Evolutionary conservation across 164 flowering plant species (phyloP).

Genomic region (Dillenia turbinata): DNA sequence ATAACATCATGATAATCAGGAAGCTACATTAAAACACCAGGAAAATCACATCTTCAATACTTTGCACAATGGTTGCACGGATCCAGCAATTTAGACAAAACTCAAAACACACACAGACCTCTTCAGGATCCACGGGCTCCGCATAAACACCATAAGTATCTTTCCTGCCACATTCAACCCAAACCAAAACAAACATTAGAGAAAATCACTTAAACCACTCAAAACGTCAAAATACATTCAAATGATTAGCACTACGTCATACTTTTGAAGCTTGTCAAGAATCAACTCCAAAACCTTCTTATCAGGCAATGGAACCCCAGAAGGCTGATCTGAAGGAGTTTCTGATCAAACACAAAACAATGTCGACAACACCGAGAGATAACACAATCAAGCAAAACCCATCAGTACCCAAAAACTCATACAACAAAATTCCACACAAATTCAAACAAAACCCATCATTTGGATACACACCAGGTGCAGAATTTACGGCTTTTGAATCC

Average conservation of each 20-base stretch:
- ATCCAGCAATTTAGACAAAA: background rate
- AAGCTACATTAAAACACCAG: conserved; percentile 45
- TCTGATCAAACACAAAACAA: conserved; percentile 28
- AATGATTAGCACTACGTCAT: conserved; percentile 12
- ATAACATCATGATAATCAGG: conserved; percentile 93
- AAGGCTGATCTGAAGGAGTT: conserved; percentile 25
- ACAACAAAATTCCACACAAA: conserved; percentile 1
- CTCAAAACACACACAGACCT: conserved; percentile 39
- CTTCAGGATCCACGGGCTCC: conserved; percentile 95
- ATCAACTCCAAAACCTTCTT: conserved; percentile 70
- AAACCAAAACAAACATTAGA: conserved; percentile 1
- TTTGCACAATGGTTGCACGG: background rate
- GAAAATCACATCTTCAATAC: conserved; percentile 1
- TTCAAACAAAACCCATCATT: conserved; percentile 2
- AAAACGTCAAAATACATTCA: background rate
- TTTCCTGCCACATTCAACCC: conserved; percentile 58
- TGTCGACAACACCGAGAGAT: background rate
- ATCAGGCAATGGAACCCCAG: conserved; percentile 60
- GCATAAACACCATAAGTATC: conserved; percentile 94
- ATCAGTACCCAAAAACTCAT: conserved; percentile 4
- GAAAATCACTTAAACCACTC: background rate
- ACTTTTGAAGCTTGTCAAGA: conserved; percentile 95
- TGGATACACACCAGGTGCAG: conserved; percentile 36
- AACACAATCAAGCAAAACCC: conserved; percentile 3
- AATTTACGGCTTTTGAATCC: conserved; percentile 22